Evolutionary conservation across 805 yeast genomes (phyloP), one percentile per base, ranked within the genome.

Genomic region (Nakazawaea peltata): DNA sequence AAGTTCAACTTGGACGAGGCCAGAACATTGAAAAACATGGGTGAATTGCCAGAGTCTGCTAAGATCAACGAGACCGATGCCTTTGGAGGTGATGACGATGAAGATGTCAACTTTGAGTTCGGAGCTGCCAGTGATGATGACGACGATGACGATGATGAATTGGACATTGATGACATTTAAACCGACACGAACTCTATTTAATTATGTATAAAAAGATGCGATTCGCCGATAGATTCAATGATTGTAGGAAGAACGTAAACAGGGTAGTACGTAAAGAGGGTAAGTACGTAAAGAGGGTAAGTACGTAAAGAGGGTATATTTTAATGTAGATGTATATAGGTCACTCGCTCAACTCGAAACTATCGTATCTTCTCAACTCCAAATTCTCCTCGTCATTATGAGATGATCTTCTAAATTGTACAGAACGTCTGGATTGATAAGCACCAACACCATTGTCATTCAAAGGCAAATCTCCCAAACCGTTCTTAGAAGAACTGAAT

Each of bases 1-100:
- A 92, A 92, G 65, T 92, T 81, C 65, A 86, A 83, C 61, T 81
- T 96, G 34, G 99, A 92, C 55, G 99, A 92, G 66, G 98, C 98
- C 42, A 84, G 98, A 70, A 79, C 94, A 33, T 72, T 92, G 65
- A 94, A 92, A 67, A 81, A 76, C 44, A 83, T 81, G 61, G 98
- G 99, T 49, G 99, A 92, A 66, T 74, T 92, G 51, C 99, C 99
- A 44, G 97, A 92, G 63, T 74, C 80, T 49, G 97, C 97, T 42
- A 85, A 86, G 71, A 92, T 92, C 61, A 88, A 90, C 65, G 98
- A 92, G 71, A 87, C 95, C 46, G 97, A 90, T 60, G 86, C 94
- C 44, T 88, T 86, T 57, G 97, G 95, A 57, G 90, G 79, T 59
- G 97, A 87, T 49, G 94, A 87, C 32, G 97, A 88, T 43, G 97